Conservation (phyloP, 345 rosid species). For the Corchorus capsularis region DNA sequence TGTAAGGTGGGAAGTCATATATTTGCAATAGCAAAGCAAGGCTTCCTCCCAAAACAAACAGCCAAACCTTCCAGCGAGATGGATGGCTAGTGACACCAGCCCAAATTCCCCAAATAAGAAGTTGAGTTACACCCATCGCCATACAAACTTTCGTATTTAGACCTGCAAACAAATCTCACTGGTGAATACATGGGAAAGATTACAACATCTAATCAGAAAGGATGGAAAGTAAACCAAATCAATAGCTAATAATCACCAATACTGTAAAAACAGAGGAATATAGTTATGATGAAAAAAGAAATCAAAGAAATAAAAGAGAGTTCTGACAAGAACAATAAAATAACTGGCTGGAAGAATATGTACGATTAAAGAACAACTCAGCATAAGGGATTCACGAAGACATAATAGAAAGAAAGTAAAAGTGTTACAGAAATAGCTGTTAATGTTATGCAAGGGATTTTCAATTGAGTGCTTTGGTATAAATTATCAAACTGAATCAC, state of each 20-base stretch:
- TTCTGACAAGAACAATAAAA: not conserved
- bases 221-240: not conserved
- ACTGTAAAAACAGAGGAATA: not conserved
- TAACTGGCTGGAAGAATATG: not conserved
- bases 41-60: slow-evolving; percentile 48
- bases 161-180: slow-evolving; percentile 43
- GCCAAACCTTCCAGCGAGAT: slow-evolving; percentile 78
- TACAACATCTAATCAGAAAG: slow-evolving; percentile 4
- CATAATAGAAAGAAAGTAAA: not conserved
- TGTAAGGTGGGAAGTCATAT: slow-evolving; percentile 76
- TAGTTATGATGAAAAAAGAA: not conserved
- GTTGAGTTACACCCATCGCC: slow-evolving; percentile 63
- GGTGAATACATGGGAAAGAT: not conserved
- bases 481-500: not conserved
- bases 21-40: slow-evolving; percentile 59
- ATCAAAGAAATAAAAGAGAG: not conserved
- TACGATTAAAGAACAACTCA: slow-evolving; percentile 1
- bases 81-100: slow-evolving; percentile 70
- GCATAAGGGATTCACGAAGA: not conserved
- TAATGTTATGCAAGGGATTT: not conserved
- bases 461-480: not conserved
- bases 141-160: slow-evolving; percentile 73
- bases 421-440: not conserved
- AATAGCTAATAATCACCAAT: not conserved
- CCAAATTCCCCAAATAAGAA: slow-evolving; percentile 85